Percentiles rank a stretch among this genome's conserved stretches.
Conservation (phyloP, 352 stramenopile species). For the Aphanomyces stellatus region DNA sequence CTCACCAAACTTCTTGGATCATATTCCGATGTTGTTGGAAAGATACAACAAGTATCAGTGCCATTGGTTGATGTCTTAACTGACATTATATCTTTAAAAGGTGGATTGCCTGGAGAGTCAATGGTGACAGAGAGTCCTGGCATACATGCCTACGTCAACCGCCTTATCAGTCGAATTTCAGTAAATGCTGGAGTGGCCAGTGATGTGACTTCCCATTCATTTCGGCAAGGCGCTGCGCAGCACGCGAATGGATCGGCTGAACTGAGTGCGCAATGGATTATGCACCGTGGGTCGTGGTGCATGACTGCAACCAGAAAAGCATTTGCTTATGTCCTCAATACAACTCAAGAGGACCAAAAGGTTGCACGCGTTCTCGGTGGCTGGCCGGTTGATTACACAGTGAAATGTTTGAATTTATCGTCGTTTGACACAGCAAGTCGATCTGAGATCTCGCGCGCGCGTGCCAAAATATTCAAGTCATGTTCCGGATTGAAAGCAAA, state of each 20-base stretch:
- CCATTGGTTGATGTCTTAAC: neutral
- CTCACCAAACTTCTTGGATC: neutral
- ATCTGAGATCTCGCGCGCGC: neutral
- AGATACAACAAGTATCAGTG: neutral
- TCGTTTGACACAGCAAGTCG: neutral
- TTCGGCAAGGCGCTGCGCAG: conserved; percentile 8
- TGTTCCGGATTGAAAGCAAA: neutral
- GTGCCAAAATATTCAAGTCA: too few species aligned
- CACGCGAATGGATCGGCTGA: neutral
- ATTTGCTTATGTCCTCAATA: conserved; percentile 15
- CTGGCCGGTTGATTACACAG: neutral
- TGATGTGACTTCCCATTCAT: conserved; percentile 2
- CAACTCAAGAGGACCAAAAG: neutral
- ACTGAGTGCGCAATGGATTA: conserved; percentile 6
- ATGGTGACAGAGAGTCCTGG: neutral
- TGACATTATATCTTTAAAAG: neutral
- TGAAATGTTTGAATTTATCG: neutral
- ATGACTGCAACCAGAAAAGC: neutral
- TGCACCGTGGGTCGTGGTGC: conserved; percentile 8
- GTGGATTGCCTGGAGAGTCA: neutral
- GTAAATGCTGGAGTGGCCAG: neutral
- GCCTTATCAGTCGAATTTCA: neutral
- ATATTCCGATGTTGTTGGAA: neutral
- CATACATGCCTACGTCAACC: conserved; percentile 13
- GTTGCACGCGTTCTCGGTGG: neutral